A percentile compares a stretch with the other conserved stretches of the same genome.
Conservation (phyloP, 2,329 filamentous ascomycete genomes). For the Hypocreales sp. region DNA sequence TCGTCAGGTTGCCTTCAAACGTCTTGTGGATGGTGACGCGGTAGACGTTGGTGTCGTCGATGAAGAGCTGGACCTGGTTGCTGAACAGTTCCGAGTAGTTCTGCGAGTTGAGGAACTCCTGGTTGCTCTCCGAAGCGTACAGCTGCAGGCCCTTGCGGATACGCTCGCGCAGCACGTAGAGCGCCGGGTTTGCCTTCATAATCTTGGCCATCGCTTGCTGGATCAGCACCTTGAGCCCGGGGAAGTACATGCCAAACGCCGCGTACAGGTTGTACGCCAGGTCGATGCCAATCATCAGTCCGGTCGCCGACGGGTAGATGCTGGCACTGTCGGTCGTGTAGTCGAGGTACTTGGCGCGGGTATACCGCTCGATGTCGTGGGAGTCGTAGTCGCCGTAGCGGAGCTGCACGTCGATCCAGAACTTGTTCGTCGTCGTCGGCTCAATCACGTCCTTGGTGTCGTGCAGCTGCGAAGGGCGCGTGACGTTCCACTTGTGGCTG, state of each 20-base stretch:
- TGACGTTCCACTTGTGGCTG: slow-evolving; percentile 98
- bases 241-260: slow-evolving; percentile 97
- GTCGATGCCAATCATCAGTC: slow-evolving; percentile 95
- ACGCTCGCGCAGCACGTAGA: slow-evolving; percentile 93
- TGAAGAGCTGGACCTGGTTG: slow-evolving; percentile 97
- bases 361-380: slow-evolving; percentile 96
- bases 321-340: slow-evolving; percentile 98
- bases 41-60: slow-evolving; percentile 98
- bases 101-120: slow-evolving; percentile 97
- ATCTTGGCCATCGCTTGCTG: slow-evolving; percentile 99
- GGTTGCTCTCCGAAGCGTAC: slow-evolving; percentile 96
- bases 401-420: slow-evolving; percentile 95
- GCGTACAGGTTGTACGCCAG: slow-evolving; percentile 97
- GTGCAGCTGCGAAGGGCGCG: slow-evolving; percentile 78
- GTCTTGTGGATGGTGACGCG: slow-evolving; percentile 99
- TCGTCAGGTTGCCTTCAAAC: slow-evolving; percentile 96
- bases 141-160: slow-evolving; percentile 96
- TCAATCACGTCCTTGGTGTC: slow-evolving; percentile 96
- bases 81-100: slow-evolving; percentile 99
- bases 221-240: slow-evolving; percentile 82
- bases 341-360: slow-evolving; percentile 93
- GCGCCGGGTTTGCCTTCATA: slow-evolving; percentile 96
- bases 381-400: slow-evolving; percentile 98
- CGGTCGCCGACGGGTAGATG: slow-evolving; percentile 93
- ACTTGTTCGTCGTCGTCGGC: slow-evolving; percentile 91